phyloP scores from a whole-genome alignment of 148 eudicot genomes.

The Rhododendron henanense region DNA sequence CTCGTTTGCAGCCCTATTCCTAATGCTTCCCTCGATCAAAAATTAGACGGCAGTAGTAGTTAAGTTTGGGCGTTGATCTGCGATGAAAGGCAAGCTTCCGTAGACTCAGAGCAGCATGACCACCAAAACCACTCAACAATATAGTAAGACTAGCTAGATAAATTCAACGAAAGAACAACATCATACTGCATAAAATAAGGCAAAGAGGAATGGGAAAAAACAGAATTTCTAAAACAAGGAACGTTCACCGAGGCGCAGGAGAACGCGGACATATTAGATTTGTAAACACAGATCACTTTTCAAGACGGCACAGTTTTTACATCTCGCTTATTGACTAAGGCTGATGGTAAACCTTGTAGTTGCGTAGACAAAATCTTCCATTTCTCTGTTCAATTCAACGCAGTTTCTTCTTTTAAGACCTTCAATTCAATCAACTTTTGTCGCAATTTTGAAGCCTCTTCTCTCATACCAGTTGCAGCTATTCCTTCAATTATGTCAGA shows the following conservation, averaged over 20 bases:
- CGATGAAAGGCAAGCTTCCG: too few relatives aligned
- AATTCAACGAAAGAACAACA: too few relatives aligned
- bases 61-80: neutral
- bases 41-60: neutral
- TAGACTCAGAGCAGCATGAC: too few relatives aligned
- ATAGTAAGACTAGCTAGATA: too few relatives aligned
- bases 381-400: conserved; percentile 13
- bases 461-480: conserved; percentile 55
- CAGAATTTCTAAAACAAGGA: too few relatives aligned
- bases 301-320: conserved; percentile 14
- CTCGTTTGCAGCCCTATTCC: neutral
- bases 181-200: too few relatives aligned
- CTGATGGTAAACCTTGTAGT: neutral
- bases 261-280: neutral
- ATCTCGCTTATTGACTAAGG: neutral
- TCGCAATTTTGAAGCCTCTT: conserved; percentile 48
- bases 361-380: neutral
- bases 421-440: conserved; percentile 48
- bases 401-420: conserved; percentile 19
- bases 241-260: too few relatives aligned
- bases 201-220: too few relatives aligned
- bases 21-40: neutral
- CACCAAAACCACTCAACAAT: too few relatives aligned
- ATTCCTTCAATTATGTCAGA: conserved; percentile 41
- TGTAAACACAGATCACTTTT: neutral